These are phyloP conservation scores for Mycena venus DNA, from an alignment of 768 basidiomycete species.

Conservation along the genomic window DNA sequence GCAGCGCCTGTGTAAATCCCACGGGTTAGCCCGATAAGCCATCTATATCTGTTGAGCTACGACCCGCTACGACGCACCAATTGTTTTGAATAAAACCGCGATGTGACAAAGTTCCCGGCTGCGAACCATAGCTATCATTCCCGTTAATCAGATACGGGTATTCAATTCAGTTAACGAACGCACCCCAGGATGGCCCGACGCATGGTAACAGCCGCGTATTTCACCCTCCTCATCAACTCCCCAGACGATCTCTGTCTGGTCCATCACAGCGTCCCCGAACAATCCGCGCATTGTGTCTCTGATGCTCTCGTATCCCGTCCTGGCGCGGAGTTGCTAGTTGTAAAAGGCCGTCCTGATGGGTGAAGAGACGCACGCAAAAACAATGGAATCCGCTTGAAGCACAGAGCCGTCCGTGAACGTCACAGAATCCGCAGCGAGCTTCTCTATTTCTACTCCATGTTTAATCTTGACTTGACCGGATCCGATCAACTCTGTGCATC, in stretches of 20 bases:
- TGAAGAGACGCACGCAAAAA: conserved; percentile 53
- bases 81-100: conserved; percentile 17
- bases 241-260: conserved; percentile 12
- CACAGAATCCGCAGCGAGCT: conserved; percentile 47
- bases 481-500: conserved; percentile 62
- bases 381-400: conserved; percentile 57
- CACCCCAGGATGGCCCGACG: conserved; percentile 15
- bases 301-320: conserved; percentile 8
- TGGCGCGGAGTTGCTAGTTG: not conserved
- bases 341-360: too few relatives aligned
- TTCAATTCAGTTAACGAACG: not conserved
- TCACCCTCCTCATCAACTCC: conserved; percentile 16
- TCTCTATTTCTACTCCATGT: conserved; percentile 59
- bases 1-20: not conserved
- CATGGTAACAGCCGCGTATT: conserved; percentile 7
- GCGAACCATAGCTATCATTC: conserved; percentile 9
- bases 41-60: not conserved
- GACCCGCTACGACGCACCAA: conserved; percentile 5
- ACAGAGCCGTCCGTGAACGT: conserved; percentile 54
- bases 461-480: conserved; percentile 71
- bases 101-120: not conserved
- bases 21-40: not conserved
- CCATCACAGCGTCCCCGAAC: conserved; percentile 9
- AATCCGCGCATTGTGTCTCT: conserved; percentile 13
- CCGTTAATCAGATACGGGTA: not conserved